Evolutionary conservation across 352 stramenopile species (phyloP), one percentile per base, ranked within the genome.

Genomic region (Pythium plurisporium): DNA sequence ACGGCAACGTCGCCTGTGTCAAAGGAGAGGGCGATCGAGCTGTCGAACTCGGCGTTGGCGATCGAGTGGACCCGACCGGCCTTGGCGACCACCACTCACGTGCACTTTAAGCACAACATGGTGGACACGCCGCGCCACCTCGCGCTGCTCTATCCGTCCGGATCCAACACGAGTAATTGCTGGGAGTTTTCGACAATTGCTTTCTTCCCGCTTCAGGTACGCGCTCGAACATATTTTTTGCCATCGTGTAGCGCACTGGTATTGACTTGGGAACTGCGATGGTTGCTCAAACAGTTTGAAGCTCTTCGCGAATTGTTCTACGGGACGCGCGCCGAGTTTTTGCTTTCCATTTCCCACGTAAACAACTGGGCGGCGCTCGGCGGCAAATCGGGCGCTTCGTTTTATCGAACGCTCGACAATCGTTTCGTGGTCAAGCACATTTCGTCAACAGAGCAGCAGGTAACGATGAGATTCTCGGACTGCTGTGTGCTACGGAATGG

Each of bases 371-470:
- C 95, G 40, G 94, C 96, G 15, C 97, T 89, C 58, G 97, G 97
- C 26, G 97, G 97, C 31, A 99, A 99, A 76, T 98, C 92, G 10
- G 95, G 96, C 15, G 96, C 97, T 31, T 96, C 84, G 1, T 99
- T 99, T 69, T 94, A 92, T 31, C 88, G 94, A 56, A 98, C 96
- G 12, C 70, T 91, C 2, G 96, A 99, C 72, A 92, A 98, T 47
- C 83, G 96, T 14, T 99, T 99, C 68, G 89, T 99, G 45, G 91
- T 99, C 27, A 99, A 99, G 67, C 96, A 96, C 64, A 99, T 99
- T 61, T 98, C 88, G 45, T 86, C 87, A 20, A 99, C 94, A 8
- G 97, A 99, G 82, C 80, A 99, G 33, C 94, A 99, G 83, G 98
- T 99, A n/a, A 29, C 29, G n/a, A n/a, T n/a, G n/a, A n/a, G n/a